Percentiles rank a stretch among this genome's conserved stretches.
Conservation (phyloP, 2,329 filamentous ascomycete species). For the Talaromyces sp. region DNA sequence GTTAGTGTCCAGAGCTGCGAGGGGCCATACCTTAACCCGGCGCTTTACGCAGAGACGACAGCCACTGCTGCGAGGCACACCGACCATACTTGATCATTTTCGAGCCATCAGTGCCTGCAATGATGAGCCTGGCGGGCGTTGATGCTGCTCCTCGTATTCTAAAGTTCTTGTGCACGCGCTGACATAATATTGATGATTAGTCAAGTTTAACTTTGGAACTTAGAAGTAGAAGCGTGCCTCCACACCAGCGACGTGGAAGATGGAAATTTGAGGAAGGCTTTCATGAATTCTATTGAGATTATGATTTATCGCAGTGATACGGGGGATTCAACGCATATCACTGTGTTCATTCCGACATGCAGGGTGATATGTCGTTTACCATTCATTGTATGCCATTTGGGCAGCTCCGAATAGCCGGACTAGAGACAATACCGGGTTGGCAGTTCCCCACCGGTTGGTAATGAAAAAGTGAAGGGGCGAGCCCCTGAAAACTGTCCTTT, state of each 20-base stretch:
- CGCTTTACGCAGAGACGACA: slow-evolving; percentile 32
- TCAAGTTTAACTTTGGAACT: no score
- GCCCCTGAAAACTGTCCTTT: neutral
- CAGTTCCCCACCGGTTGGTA: no score
- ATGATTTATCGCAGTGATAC: no score
- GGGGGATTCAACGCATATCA: no score
- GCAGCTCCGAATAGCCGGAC: neutral
- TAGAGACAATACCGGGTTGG: no score
- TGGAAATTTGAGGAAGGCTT: no score
- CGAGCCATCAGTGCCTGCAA: neutral
- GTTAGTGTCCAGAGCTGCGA: neutral
- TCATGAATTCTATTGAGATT: neutral
- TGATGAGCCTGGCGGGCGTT: neutral
- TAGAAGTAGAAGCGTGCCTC: no score
- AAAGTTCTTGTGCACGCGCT: neutral
- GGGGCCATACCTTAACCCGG: slow-evolving; percentile 29
- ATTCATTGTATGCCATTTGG: no score
- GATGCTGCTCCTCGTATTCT: slow-evolving; percentile 6
- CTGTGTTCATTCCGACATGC: no score
- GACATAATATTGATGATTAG: slow-evolving; percentile 10
- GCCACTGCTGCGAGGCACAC: slow-evolving; percentile 29
- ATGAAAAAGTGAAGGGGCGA: no score
- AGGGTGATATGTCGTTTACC: no score
- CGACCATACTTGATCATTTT: slow-evolving; percentile 25
- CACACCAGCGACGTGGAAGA: no score